Conservation (phyloP, 2,329 filamentous ascomycete species). For the Aspergillus viridinutans region DNA sequence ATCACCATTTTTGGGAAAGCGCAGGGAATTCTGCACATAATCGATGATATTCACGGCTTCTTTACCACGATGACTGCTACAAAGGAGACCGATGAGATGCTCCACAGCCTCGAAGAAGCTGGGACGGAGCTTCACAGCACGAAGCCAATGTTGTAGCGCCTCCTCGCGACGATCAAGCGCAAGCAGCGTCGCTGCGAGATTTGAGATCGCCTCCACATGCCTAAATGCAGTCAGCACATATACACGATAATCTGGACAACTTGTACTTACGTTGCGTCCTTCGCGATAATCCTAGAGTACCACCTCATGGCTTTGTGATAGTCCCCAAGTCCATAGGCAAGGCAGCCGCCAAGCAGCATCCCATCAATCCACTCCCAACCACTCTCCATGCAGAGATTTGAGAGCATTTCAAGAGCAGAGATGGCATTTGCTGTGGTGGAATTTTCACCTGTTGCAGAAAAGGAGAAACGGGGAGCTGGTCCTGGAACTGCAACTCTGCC, state of each 20-base stretch:
- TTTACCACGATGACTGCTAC: constrained; percentile 70
- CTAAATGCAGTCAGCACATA: constrained; percentile 42
- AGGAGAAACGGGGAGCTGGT: constrained; percentile 28
- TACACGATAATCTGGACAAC: constrained; percentile 7
- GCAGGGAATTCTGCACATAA: constrained; percentile 72
- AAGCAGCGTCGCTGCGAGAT: constrained; percentile 83
- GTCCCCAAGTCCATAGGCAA: constrained; percentile 83
- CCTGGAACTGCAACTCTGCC: constrained; percentile 31
- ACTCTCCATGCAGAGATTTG: constrained; percentile 71
- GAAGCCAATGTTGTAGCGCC: constrained; percentile 79
- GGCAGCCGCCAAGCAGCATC: constrained; percentile 83
- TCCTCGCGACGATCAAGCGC: constrained; percentile 78
- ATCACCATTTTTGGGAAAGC: constrained; percentile 47
- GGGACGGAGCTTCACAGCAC: constrained; percentile 76
- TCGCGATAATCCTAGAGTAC: constrained; percentile 53
- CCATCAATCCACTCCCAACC: constrained; percentile 89
- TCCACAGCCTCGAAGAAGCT: constrained; percentile 93
- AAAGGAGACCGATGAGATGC: constrained; percentile 84
- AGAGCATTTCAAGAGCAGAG: constrained; percentile 66
- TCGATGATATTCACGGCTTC: constrained; percentile 87
- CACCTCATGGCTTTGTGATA: constrained; percentile 63
- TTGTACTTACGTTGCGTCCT: constrained; percentile 51
- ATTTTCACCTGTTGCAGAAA: constrained; percentile 28
- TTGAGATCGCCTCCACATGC: constrained; percentile 90
- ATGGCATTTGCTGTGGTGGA: constrained; percentile 56